phyloP scores from a whole-genome alignment of 139 green algal species.

The Marvania coccoides region DNA sequence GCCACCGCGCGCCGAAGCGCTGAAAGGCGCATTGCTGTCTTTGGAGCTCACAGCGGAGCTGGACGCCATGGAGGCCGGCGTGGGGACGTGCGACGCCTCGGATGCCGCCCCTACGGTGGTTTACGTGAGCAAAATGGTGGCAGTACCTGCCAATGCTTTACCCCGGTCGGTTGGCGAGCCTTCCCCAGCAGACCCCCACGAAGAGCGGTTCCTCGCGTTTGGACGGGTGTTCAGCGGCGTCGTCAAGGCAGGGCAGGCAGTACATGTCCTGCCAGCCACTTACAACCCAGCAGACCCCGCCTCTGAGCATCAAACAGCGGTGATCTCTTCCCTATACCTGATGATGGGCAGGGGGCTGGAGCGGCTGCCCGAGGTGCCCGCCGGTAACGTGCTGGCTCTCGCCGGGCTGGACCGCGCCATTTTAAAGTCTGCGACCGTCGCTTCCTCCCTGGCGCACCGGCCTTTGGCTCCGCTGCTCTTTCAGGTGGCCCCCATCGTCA shows the following conservation, averaged over 20 bases:
- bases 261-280: constrained; percentile 67
- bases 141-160: constrained; percentile 56
- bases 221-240: constrained; percentile 77
- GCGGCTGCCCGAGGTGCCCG: constrained; percentile 52
- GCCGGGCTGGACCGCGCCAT: constrained; percentile 71
- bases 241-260: constrained; percentile 40
- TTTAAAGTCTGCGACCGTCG: constrained; percentile 90
- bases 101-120: constrained; percentile 60
- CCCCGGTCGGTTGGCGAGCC: constrained; percentile 38
- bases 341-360: constrained; percentile 94
- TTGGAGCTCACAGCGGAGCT: not conserved
- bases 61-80: constrained; percentile 12
- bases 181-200: constrained; percentile 10
- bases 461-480: constrained; percentile 88
- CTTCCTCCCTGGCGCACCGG: constrained; percentile 46
- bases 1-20: constrained; percentile 2
- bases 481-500: constrained; percentile 83
- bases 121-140: constrained; percentile 94
- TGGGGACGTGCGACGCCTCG: constrained; percentile 27
- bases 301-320: constrained; percentile 6
- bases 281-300: constrained; percentile 58
- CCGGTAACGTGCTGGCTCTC: constrained; percentile 87
- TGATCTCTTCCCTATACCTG: constrained; percentile 65
- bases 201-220: constrained; percentile 85
- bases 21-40: not conserved